Evolutionary conservation across 108 stramenopile genomes (phyloP).

Genomic region (Cyclotella choctawhatcheeana): DNA sequence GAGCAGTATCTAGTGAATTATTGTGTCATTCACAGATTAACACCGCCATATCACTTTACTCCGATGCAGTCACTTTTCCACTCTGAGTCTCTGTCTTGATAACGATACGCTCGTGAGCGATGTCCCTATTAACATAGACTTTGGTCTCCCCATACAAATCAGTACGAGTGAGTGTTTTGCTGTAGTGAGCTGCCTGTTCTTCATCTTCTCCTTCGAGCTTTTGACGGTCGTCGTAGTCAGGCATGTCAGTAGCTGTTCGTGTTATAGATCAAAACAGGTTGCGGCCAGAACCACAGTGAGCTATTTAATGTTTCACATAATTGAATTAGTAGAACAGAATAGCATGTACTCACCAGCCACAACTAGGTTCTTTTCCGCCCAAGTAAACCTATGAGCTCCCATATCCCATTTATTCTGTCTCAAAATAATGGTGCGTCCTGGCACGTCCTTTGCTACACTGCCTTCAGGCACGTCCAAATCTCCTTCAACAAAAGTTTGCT

Average conservation of each 20-base stretch:
- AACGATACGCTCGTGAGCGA: conserved; percentile 48
- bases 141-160: conserved; percentile 46
- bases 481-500: conserved; percentile 55
- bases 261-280: not conserved
- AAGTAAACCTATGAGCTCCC: conserved; percentile 72
- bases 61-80: not conserved
- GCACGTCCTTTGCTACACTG: conserved; percentile 20
- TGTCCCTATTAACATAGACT: conserved; percentile 45
- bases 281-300: too few relatives aligned
- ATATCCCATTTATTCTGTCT: conserved; percentile 66
- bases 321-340: not conserved
- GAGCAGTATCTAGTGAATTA: too few relatives aligned
- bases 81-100: conserved; percentile 22
- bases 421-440: conserved; percentile 67
- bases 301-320: not conserved
- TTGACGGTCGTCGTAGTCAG: conserved; percentile 70
- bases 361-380: conserved; percentile 57
- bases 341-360: conserved; percentile 37
- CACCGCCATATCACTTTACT: conserved; percentile 3
- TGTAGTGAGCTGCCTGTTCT: conserved; percentile 62
- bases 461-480: conserved; percentile 39
- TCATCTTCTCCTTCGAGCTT: conserved; percentile 44
- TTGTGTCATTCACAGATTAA: too few relatives aligned
- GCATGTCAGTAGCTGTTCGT: conserved; percentile 64
- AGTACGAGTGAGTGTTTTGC: conserved; percentile 53